These are phyloP conservation scores for Neurospora sp. DNA, from an alignment of 495 filamentous ascomycete species.

Conservation along the genomic window DNA sequence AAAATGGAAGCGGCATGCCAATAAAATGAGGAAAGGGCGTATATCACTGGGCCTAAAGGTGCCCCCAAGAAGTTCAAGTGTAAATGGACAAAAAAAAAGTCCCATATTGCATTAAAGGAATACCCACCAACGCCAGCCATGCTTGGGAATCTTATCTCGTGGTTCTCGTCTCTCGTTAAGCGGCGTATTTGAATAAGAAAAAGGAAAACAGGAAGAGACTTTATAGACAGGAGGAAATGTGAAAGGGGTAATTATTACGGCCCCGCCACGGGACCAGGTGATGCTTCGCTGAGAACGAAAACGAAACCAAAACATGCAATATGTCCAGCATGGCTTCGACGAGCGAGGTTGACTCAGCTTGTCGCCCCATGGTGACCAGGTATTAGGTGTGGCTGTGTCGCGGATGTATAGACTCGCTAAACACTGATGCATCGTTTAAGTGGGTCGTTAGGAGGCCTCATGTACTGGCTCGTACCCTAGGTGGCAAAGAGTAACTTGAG, in stretches of 20 bases:
- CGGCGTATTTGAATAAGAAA: slow-evolving; percentile 1
- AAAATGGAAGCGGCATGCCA: not conserved
- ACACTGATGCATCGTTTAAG: not conserved
- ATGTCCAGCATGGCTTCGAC: slow-evolving; percentile 1
- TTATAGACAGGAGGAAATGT: slow-evolving; percentile 1
- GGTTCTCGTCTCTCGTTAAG: slow-evolving; percentile 13
- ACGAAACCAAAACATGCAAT: slow-evolving; percentile 1
- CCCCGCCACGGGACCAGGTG: not conserved
- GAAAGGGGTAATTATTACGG: slow-evolving; percentile 2
- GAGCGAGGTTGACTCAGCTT: slow-evolving; percentile 2
- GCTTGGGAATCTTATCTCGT: slow-evolving; percentile 11
- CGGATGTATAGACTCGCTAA: not conserved
- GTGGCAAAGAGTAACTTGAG: not conserved
- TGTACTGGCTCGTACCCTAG: not conserved
- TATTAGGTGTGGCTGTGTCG: not conserved
- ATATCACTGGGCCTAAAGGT: not conserved
- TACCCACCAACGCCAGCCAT: slow-evolving; percentile 12
- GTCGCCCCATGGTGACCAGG: not conserved
- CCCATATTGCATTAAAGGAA: not conserved
- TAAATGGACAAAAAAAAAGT: not conserved
- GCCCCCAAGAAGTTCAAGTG: not conserved
- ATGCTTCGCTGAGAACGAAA: not conserved
- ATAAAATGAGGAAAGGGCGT: not conserved
- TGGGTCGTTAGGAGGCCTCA: not conserved
- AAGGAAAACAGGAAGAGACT: not conserved